These are phyloP conservation scores for Mortierella alpina DNA, from an alignment of 192 early-diverging fungal genomes.

Conservation along the genomic window DNA sequence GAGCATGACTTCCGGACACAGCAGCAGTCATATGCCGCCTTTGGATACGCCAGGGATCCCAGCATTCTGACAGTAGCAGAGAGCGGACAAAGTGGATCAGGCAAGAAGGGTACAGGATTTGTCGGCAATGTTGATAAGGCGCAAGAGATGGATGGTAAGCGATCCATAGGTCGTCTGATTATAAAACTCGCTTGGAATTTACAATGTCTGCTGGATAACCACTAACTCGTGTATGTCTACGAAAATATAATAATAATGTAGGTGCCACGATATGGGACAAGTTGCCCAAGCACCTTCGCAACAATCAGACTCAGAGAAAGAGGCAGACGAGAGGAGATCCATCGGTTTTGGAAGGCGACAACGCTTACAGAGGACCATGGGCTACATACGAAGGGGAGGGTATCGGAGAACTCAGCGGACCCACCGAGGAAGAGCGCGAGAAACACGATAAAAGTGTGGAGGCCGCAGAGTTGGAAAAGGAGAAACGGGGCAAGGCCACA, in stretches of 20 bases:
- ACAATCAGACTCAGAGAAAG: constrained; percentile 63
- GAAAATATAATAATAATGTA: background rate
- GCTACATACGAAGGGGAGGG: constrained; percentile 91
- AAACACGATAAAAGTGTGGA: constrained; percentile 61
- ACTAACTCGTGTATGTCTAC: no score
- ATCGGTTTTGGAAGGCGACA: constrained; percentile 74
- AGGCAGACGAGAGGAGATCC: constrained; percentile 85
- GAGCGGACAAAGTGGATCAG: constrained; percentile 55
- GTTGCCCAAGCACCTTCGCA: constrained; percentile 50
- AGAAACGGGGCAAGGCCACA: constrained; percentile 50
- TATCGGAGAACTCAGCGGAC: constrained; percentile 67
- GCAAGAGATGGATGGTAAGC: constrained; percentile 59
- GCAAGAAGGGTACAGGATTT: constrained; percentile 65
- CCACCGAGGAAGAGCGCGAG: constrained; percentile 62
- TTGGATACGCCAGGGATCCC: constrained; percentile 88
- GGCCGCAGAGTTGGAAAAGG: constrained; percentile 54
- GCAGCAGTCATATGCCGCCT: constrained; percentile 85
- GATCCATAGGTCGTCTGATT: no score
- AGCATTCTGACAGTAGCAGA: constrained; percentile 53
- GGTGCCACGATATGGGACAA: constrained; percentile 56
- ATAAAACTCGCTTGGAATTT: background rate
- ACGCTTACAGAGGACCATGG: constrained; percentile 93
- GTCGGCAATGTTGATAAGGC: constrained; percentile 74
- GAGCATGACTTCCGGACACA: constrained; percentile 83
- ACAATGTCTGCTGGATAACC: no score